Conservation (phyloP, 129 eudicot species). For the Lactuca sativa region DNA sequence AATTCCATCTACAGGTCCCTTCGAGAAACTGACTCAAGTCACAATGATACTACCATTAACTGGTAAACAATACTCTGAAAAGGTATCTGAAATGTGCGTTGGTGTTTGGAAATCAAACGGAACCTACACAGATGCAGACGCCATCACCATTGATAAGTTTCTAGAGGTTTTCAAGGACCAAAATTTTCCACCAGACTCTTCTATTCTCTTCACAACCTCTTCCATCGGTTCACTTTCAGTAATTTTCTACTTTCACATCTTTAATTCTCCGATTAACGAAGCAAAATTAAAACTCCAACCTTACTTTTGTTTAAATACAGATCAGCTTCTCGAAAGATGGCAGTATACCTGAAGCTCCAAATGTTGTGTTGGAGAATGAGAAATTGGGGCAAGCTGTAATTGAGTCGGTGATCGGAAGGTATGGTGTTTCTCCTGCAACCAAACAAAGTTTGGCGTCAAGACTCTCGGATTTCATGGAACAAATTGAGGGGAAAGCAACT, state of each 20-base stretch:
- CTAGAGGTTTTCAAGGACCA: slow-evolving; percentile 61
- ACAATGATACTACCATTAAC: slow-evolving; percentile 80
- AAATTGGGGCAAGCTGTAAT: slow-evolving; percentile 65
- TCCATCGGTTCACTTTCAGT: slow-evolving; percentile 62
- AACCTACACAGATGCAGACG: slow-evolving; percentile 58
- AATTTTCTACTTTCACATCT: not conserved
- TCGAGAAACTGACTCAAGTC: slow-evolving; percentile 64
- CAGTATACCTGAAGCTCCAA: slow-evolving; percentile 50
- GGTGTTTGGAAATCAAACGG: slow-evolving; percentile 63
- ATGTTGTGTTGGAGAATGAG: slow-evolving; percentile 52
- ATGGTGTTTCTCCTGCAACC: slow-evolving; percentile 90
- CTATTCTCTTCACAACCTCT: slow-evolving; percentile 63
- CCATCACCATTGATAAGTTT: slow-evolving; percentile 60
- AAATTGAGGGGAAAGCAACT: slow-evolving; percentile 20
- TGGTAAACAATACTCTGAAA: slow-evolving; percentile 80
- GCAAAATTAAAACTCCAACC: not conserved
- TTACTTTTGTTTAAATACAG: slow-evolving; percentile 35
- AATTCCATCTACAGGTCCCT: slow-evolving; percentile 50
- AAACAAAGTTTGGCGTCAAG: slow-evolving; percentile 73
- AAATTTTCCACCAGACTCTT: slow-evolving; percentile 70
- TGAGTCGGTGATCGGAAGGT: slow-evolving; percentile 78
- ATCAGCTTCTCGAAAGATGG: slow-evolving; percentile 68
- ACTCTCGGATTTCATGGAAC: slow-evolving; percentile 51
- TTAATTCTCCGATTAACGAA: not conserved
- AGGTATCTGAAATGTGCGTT: slow-evolving; percentile 71